phyloP scores from a whole-genome alignment of 2,329 filamentous ascomycete genomes.

The Pseudopyricularia javanii region DNA sequence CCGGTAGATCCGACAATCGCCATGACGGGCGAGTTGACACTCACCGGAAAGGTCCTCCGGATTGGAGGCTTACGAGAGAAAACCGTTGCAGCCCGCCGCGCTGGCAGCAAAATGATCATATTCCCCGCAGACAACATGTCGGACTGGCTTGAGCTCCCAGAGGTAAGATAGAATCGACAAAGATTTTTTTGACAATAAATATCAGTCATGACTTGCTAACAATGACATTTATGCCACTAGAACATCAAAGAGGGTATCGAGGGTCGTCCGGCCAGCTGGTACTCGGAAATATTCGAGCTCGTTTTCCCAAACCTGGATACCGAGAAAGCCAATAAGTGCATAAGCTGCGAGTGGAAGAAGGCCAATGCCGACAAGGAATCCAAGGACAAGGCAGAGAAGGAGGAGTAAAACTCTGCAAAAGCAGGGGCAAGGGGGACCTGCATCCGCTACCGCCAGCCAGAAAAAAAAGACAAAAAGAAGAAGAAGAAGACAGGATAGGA shows the following conservation, averaged over 20 bases:
- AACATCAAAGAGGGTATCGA: slow-evolving; percentile 97
- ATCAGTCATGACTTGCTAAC: not conserved
- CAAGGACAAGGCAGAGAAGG: slow-evolving; percentile 46
- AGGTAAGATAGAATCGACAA: slow-evolving; percentile 60
- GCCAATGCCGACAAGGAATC: slow-evolving; percentile 27
- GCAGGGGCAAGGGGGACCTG: not conserved
- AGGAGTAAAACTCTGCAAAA: slow-evolving; percentile 15
- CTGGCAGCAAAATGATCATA: slow-evolving; percentile 84
- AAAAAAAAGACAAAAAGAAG: not conserved
- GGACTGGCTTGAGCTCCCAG: slow-evolving; percentile 92
- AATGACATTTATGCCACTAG: slow-evolving; percentile 30
- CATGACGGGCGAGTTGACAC: slow-evolving; percentile 95
- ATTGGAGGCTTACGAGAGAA: slow-evolving; percentile 94
- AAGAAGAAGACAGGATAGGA: not conserved
- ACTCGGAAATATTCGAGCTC: slow-evolving; percentile 81
- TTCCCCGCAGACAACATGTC: slow-evolving; percentile 94
- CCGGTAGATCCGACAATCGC: slow-evolving; percentile 76
- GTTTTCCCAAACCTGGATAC: slow-evolving; percentile 76
- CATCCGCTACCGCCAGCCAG: not conserved
- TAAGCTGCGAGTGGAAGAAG: slow-evolving; percentile 42
- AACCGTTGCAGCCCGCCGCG: slow-evolving; percentile 86
- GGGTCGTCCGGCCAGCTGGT: slow-evolving; percentile 86
- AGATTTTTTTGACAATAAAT: not conserved
- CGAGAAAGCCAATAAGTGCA: slow-evolving; percentile 64
- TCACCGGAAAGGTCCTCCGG: slow-evolving; percentile 90